Percentiles rank a stretch among this genome's conserved stretches.
Conservation (phyloP, 2,329 filamentous ascomycete species). For the Xylariales sp. region DNA sequence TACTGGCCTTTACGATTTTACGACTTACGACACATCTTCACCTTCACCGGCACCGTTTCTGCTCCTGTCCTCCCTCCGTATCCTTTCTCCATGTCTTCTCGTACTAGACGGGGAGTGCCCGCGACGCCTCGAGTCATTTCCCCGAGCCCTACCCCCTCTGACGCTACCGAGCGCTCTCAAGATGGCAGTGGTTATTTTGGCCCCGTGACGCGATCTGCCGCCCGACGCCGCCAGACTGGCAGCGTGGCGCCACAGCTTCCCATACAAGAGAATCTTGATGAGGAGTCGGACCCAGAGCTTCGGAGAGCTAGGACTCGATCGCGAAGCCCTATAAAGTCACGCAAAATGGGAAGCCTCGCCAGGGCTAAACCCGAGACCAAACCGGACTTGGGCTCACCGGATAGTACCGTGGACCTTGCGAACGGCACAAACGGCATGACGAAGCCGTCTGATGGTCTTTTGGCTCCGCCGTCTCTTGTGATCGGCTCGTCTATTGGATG, state of each 20-base stretch:
- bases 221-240: conserved; percentile 65
- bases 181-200: conserved; percentile 69
- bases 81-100: conserved; percentile 63
- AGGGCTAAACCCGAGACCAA: conserved; percentile 55
- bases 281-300: conserved; percentile 64
- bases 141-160: conserved; percentile 81
- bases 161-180: conserved; percentile 64
- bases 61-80: conserved; percentile 71
- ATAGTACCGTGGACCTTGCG: conserved; percentile 39
- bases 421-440: conserved; percentile 42
- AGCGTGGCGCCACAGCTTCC: conserved; percentile 62
- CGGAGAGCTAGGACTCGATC: conserved; percentile 76
- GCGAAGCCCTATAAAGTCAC: conserved; percentile 71
- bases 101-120: conserved; percentile 69
- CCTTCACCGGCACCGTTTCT: conserved; percentile 67
- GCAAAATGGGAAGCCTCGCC: conserved; percentile 65
- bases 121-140: conserved; percentile 89
- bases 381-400: conserved; percentile 49
- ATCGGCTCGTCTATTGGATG: conserved; percentile 61
- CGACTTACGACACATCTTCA: conserved; percentile 62
- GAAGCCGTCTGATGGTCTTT: conserved; percentile 69
- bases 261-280: conserved; percentile 69
- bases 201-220: conserved; percentile 80
- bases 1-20: conserved; percentile 62
- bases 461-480: conserved; percentile 74